These are phyloP conservation scores for Fusarium bulbicola DNA, from an alignment of 2,329 filamentous ascomycete genomes.

Conservation along the genomic window DNA sequence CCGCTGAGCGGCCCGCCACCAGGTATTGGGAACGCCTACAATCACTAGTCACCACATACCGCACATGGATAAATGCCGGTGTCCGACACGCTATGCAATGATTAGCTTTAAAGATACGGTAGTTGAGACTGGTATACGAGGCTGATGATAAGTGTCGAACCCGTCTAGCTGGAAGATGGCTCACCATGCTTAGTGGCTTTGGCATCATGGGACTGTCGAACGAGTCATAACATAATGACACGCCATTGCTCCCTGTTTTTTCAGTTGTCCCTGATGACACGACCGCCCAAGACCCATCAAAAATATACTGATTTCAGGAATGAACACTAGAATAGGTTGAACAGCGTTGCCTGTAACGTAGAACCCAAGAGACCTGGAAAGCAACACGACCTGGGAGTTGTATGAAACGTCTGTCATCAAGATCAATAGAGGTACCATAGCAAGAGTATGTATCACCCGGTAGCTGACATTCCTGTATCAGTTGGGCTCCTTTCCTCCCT, in stretches of 20 bases:
- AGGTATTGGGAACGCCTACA: background rate
- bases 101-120: background rate
- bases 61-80: background rate
- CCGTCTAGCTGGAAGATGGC: background rate
- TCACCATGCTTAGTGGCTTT: background rate
- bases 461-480: background rate
- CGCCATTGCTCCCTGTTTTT: no score
- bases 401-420: background rate
- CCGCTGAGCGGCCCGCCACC: background rate
- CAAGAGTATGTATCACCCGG: background rate
- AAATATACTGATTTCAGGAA: no score
- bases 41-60: background rate
- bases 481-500: no score
- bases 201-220: background rate
- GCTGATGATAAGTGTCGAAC: background rate
- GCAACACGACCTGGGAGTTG: background rate
- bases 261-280: background rate
- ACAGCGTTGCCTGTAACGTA: background rate
- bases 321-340: no score
- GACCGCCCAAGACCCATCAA: accelerated
- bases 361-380: background rate
- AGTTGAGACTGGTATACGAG: background rate
- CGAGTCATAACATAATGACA: background rate
- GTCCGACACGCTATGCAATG: background rate
- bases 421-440: no score